A percentile compares a stretch with the other conserved stretches of the same genome.
Conservation (phyloP, 2,329 filamentous ascomycete species). For the Trichoderma sp. region DNA sequence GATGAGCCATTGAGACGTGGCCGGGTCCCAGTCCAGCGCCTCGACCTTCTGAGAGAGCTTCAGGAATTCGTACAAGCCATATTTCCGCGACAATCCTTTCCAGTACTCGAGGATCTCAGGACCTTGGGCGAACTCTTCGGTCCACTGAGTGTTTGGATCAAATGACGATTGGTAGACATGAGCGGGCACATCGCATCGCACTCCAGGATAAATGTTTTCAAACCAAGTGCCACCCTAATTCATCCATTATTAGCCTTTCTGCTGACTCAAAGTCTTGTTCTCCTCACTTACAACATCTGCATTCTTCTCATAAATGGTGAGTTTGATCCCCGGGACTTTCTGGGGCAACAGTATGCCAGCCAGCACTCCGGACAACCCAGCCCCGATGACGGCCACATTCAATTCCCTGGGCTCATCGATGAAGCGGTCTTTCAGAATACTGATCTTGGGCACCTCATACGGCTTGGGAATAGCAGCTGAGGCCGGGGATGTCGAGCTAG, state of each 20-base stretch:
- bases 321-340: conserved; percentile 64
- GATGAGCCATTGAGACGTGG: conserved; percentile 51
- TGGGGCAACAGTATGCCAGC: conserved; percentile 63
- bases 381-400: conserved; percentile 37
- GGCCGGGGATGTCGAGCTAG: neutral
- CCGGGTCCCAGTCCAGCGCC: conserved; percentile 52
- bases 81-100: conserved; percentile 59
- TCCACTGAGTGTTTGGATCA: conserved; percentile 65
- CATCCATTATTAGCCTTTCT: no score
- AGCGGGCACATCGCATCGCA: conserved; percentile 65
- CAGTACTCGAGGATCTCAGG: conserved; percentile 66
- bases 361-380: conserved; percentile 39
- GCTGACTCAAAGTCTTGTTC: neutral
- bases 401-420: conserved; percentile 36
- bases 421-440: conserved; percentile 31
- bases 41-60: conserved; percentile 55
- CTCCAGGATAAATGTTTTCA: conserved; percentile 59
- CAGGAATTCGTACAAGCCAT: conserved; percentile 59
- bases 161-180: conserved; percentile 70
- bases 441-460: conserved; percentile 12
- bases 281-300: conserved; percentile 54
- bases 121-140: conserved; percentile 63
- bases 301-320: conserved; percentile 68
- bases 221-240: conserved; percentile 51
- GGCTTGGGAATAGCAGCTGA: neutral